phyloP scores from a whole-genome alignment of 2,329 filamentous ascomycete species.

The Neonectria coccinea region DNA sequence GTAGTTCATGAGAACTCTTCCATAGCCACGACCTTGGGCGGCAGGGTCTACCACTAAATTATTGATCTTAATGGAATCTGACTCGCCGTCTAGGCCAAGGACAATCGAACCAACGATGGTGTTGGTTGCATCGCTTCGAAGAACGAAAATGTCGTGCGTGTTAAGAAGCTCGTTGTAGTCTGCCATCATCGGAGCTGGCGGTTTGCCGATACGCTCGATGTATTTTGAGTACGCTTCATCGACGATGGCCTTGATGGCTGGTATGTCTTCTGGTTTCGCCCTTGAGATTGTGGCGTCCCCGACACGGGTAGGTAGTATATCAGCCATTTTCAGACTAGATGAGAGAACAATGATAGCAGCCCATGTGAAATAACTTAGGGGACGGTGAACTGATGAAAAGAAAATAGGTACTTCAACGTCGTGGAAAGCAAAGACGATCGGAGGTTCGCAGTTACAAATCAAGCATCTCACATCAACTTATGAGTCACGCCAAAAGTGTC shows the following conservation, averaged over 20 bases:
- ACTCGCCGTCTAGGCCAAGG: slow-evolving; percentile 28
- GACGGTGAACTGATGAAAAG: neutral
- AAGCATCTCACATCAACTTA: neutral
- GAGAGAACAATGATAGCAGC: neutral
- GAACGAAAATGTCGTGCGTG: slow-evolving; percentile 41
- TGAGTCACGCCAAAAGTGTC: neutral
- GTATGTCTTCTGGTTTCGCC: slow-evolving; percentile 35
- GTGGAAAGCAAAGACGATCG: neutral
- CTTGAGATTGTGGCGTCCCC: slow-evolving; percentile 11
- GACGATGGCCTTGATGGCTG: slow-evolving; percentile 48
- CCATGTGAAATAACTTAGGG: no score
- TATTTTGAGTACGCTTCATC: slow-evolving; percentile 50
- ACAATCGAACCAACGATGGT: slow-evolving; percentile 47
- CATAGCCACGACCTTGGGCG: slow-evolving; percentile 49
- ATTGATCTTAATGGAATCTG: slow-evolving; percentile 40
- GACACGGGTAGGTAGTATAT: neutral
- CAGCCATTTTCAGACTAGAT: neutral
- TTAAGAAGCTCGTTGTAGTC: slow-evolving; percentile 49
- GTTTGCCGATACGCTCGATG: slow-evolving; percentile 50
- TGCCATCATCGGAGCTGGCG: slow-evolving; percentile 52
- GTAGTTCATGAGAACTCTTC: slow-evolving; percentile 47
- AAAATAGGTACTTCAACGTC: neutral
- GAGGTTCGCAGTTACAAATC: neutral
- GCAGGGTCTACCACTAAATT: slow-evolving; percentile 47
- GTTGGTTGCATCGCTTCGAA: slow-evolving; percentile 23